Conservation (phyloP, 2,329 filamentous ascomycete species). For the Exserohilum turcica region DNA sequence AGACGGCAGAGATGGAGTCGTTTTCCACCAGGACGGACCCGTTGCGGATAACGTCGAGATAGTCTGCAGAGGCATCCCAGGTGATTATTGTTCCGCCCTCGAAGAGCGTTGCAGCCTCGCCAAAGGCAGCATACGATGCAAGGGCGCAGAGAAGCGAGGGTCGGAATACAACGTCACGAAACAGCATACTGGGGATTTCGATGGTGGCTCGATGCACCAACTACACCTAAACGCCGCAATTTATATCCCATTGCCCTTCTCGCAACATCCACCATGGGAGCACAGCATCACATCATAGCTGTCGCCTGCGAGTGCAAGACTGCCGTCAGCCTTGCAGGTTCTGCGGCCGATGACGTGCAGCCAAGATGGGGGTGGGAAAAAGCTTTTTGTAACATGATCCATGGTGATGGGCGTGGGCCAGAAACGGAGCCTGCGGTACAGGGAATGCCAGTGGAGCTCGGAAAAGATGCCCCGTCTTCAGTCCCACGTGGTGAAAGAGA, state of each 20-base stretch:
- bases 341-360: conserved; percentile 4
- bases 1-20: conserved; percentile 43
- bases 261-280: not conserved
- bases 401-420: not conserved
- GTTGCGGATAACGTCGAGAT: conserved; percentile 48
- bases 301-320: not conserved
- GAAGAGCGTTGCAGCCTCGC: conserved; percentile 10
- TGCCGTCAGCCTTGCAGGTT: not conserved
- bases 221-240: not conserved
- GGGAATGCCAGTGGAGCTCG: not conserved
- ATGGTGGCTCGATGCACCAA: not conserved
- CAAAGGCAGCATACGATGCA: conserved; percentile 1
- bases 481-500: not conserved
- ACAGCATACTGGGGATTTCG: conserved; percentile 1
- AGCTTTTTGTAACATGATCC: conserved; percentile 1
- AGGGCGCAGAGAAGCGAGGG: conserved; percentile 3
- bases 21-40: conserved; percentile 50
- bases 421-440: not conserved
- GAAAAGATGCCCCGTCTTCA: not conserved
- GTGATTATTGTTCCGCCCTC: conserved; percentile 49
- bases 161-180: not conserved
- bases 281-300: conserved; percentile 1
- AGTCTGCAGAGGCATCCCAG: conserved; percentile 46
- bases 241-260: conserved; percentile 2
- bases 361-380: conserved; percentile 2